Percentiles rank a stretch among this genome's conserved stretches.
Conservation (phyloP, 768 basidiomycete species). For the Podaxis sp. region DNA sequence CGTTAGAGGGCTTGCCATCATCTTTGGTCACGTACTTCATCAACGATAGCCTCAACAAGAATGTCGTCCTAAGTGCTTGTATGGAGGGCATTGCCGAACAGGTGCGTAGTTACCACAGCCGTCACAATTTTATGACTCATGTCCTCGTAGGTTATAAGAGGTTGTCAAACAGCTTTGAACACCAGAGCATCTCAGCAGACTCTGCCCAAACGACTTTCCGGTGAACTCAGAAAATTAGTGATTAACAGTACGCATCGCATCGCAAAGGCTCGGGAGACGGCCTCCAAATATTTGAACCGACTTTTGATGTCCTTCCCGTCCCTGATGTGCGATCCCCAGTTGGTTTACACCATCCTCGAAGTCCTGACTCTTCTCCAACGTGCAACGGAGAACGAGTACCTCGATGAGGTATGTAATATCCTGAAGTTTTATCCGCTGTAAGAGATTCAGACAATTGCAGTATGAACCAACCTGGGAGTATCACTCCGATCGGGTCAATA, state of each 20-base stretch:
- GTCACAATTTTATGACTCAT: slow-evolving; percentile 8
- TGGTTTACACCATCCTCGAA: slow-evolving; percentile 89
- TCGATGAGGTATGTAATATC: slow-evolving; percentile 68
- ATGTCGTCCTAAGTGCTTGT: slow-evolving; percentile 59
- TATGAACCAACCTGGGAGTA: slow-evolving; percentile 88
- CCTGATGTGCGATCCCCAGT: slow-evolving; percentile 83
- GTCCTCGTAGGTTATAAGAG: slow-evolving; percentile 63
- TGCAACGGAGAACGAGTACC: slow-evolving; percentile 86
- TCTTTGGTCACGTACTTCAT: slow-evolving; percentile 84
- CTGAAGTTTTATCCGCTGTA: neutral
- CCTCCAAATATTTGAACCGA: slow-evolving; percentile 77
- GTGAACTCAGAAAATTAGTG: slow-evolving; percentile 73
- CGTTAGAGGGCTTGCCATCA: slow-evolving; percentile 73
- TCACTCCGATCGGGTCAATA: slow-evolving; percentile 67
- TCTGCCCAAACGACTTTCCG: slow-evolving; percentile 60
- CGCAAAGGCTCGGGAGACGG: slow-evolving; percentile 75
- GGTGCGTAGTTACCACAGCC: slow-evolving; percentile 32
- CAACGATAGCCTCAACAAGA: slow-evolving; percentile 79
- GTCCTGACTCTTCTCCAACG: slow-evolving; percentile 84
- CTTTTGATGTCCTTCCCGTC: slow-evolving; percentile 91
- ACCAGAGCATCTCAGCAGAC: slow-evolving; percentile 75
- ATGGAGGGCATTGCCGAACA: slow-evolving; percentile 89
- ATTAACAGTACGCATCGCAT: slow-evolving; percentile 80
- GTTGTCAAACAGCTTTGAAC: slow-evolving; percentile 68
- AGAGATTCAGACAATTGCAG: slow-evolving; percentile 32